Percentiles rank a stretch among this genome's conserved stretches.
Conservation (phyloP, 2,329 filamentous ascomycete species). For the Fusarium devonianum region DNA sequence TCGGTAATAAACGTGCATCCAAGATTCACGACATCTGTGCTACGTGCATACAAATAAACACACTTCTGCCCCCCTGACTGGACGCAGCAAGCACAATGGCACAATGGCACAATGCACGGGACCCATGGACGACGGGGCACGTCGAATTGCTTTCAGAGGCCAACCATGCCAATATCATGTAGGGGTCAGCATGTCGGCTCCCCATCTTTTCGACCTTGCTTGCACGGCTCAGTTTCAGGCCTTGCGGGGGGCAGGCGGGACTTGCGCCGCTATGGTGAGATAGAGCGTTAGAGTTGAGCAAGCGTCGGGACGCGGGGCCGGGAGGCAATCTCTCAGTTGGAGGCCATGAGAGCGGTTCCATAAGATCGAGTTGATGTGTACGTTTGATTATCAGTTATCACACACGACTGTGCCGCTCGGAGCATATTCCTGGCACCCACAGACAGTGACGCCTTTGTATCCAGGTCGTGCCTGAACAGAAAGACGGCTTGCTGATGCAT, state of each 20-base stretch:
- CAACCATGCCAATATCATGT: conserved; percentile 5
- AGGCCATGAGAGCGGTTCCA: not conserved
- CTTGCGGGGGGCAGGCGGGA: conserved; percentile 22
- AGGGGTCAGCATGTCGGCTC: conserved; percentile 2
- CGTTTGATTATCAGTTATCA: not conserved
- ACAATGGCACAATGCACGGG: too few species aligned
- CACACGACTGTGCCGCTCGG: not conserved
- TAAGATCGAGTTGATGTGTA: not conserved
- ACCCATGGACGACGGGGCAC: conserved; percentile 2
- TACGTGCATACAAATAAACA: conserved; percentile 7
- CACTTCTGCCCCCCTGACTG: not conserved
- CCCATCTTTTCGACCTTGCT: conserved; percentile 9
- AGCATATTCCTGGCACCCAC: not conserved
- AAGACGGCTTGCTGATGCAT: not conserved
- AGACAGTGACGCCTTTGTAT: not conserved
- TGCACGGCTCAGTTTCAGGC: conserved; percentile 31
- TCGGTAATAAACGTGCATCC: conserved; percentile 21
- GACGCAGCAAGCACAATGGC: too few species aligned
- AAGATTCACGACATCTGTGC: conserved; percentile 20
- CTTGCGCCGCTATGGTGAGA: conserved; percentile 14
- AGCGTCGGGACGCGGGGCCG: conserved; percentile 5
- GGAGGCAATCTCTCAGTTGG: conserved; percentile 5
- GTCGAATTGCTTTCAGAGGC: conserved; percentile 14
- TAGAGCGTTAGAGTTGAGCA: conserved; percentile 18
- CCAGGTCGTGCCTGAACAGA: not conserved